A percentile compares a stretch with the other conserved stretches of the same genome.
phyloP scores from a whole-genome alignment of 1,284 basidiomycete species.

The Ganoderma resinaceum region DNA sequence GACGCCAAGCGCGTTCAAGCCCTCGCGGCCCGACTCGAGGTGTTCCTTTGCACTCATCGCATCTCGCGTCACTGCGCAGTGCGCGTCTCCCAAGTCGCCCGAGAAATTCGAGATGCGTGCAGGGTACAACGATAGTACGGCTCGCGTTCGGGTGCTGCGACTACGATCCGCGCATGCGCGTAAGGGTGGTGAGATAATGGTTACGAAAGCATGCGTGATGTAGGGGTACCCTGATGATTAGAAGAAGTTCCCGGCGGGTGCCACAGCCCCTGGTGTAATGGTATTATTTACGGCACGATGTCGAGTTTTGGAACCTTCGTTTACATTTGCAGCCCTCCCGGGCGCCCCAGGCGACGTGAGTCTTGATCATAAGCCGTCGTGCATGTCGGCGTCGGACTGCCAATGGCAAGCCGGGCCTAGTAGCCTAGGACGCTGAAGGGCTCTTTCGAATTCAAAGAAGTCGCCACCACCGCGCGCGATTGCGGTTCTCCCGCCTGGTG shows the following conservation, averaged over 20 bases:
- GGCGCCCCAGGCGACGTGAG: conserved; percentile 9
- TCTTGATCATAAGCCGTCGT: conserved; percentile 8
- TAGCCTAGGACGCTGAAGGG: background rate
- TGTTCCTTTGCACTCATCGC: background rate
- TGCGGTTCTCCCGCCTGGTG: background rate
- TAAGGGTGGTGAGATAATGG: conserved; percentile 14
- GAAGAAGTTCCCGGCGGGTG: conserved; percentile 10
- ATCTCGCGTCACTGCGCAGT: background rate
- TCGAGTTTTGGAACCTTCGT: conserved; percentile 17
- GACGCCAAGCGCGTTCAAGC: background rate
- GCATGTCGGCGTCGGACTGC: conserved; percentile 3
- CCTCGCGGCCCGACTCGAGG: background rate
- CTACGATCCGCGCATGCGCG: conserved; percentile 14
- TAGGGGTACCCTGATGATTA: conserved; percentile 3
- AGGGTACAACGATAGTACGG: background rate
- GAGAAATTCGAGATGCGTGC: background rate
- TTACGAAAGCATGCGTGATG: background rate
- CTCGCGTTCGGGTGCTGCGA: conserved; percentile 1
- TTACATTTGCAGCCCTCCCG: conserved; percentile 23
- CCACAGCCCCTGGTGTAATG: conserved; percentile 17
- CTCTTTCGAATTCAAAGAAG: conserved; percentile 2
- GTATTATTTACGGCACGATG: background rate
- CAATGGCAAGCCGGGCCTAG: background rate
- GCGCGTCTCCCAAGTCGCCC: conserved; percentile 2
- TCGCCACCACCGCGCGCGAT: conserved; percentile 2